Base-by-base conservation (phyloP, 2,329 filamentous ascomycete genomes). In the Xylariaceae sp. region DNA sequence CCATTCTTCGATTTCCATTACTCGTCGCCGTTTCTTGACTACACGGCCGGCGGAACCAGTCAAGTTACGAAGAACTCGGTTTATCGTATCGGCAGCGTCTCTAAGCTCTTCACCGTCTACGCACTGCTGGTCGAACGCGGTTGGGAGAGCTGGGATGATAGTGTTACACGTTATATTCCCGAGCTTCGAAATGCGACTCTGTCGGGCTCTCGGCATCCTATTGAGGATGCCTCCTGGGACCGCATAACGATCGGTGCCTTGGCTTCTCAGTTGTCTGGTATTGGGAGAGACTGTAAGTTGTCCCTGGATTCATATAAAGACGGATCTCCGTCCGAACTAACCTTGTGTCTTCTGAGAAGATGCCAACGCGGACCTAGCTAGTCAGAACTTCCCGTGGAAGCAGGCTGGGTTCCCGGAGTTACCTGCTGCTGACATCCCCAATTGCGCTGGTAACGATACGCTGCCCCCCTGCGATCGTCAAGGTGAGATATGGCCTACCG, bases 1-100 rank as follows among this genome's bases (percentile, higher is more conserved):
- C 54, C 54, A 10, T 43, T 56, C 30, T 56, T 56, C 42, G 50
- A 56, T 41, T 56, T 53, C 29, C 54, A 56, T 39, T 45, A 49
- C 43, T 29, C 50, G n/a, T 53, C 47, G 1, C 47, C 54, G 4
- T 49, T 40, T n/a, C 39, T 56, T 2, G 53, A 53, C 32, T 9
- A 49, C 18, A 37, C 54, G 9, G 46, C 30, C 32, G 50, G 42
- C 13, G 39, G 47, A 9, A 51, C 47, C 2, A 12, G 39, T 21
- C 41, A 43, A 4, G 37, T 53, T 15, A 47, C 42, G 12, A 56
- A 53, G 22, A 49, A 47, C 30, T 56, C 50, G 3, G 19, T 56
- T 29, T 56, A 56, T 26, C 49, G 49, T 47, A 53, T 56, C 29
- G 49, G 41, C 2, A 56, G 54, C 40, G 53, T 56, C 37, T 56